These are phyloP conservation scores for Laetiporus sulphureus DNA, from an alignment of 1,284 basidiomycete genomes.

Conservation along the genomic window DNA sequence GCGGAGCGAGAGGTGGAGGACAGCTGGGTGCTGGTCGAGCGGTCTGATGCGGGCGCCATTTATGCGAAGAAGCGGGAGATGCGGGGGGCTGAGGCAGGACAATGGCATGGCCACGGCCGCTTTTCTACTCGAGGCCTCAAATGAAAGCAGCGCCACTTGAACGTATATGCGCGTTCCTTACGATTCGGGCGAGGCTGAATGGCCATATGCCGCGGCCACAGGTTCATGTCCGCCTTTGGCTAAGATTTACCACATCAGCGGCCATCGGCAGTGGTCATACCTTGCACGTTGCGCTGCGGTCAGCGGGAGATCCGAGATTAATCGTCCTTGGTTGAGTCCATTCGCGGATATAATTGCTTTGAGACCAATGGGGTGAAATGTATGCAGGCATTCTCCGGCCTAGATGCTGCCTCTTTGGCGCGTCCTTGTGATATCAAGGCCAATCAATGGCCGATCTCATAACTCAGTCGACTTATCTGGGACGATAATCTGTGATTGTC, in stretches of 20 bases:
- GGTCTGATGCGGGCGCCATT: not conserved
- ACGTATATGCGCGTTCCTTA: not conserved
- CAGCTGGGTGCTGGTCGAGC: not conserved
- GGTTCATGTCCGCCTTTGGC: too few relatives aligned
- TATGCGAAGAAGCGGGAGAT: not conserved
- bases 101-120: not conserved
- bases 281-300: constrained; percentile 8
- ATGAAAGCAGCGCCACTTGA: not conserved
- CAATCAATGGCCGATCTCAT: too few relatives aligned
- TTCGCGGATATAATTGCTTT: too few relatives aligned
- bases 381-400: too few relatives aligned
- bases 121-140: not conserved
- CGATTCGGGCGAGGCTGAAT: too few relatives aligned
- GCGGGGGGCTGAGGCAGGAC: too few relatives aligned
- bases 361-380: too few relatives aligned
- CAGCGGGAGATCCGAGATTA: constrained; percentile 14
- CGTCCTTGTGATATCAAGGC: not conserved
- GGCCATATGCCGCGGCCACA: too few relatives aligned
- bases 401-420: not conserved
- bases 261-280: too few relatives aligned
- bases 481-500: not conserved
- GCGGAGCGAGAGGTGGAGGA: constrained; percentile 5
- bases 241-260: too few relatives aligned
- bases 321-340: constrained; percentile 9
- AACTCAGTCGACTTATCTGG: not conserved